Base-by-base conservation (phyloP, 345 rosid genomes). In the Salix brachista region DNA sequence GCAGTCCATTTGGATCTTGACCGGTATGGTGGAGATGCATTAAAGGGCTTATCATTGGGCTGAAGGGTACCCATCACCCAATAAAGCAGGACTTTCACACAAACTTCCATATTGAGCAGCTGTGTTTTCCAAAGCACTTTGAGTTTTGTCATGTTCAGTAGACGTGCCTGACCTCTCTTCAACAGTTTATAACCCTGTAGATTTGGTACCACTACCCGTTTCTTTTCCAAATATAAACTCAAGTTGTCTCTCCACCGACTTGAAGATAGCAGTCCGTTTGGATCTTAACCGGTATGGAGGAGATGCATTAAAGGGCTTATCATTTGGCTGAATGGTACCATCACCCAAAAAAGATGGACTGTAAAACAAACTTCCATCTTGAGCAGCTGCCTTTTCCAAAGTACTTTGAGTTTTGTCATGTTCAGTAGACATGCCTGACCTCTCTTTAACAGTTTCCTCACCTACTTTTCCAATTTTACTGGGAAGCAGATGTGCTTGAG, bases 231-330 rank as follows among this genome's bases (percentile, higher is more conserved):
- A 85, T 46, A 86, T 41, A 73, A 96, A 96, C 77, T 91, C 94
- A 81, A 96, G 96, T 82, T 96, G 99, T 78, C 96, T 89, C 86
- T 90, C 96, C 79, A 88, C 88, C 30, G 97, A 89, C 87, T 92
- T 96, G 78, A 90, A 82, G 80, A 87, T 89, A 48, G 91, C 87
- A 75, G 91, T 88, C 77, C 97, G 80, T 84, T 91, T 93, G 41
- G 96, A 85, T 85, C 89, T 91, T 83, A 96, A 81, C 78, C 96
- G 83, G 80, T 91, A 96, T 0, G 98, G 98, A 71, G 99, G 99
- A 71, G 99, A 96, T 37, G 90, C 86, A 78, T 93, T 90, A 77
- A 87, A 93, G 69, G 89, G 87, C 79, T 80, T 80, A n/a, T 82
- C 82, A 77, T 71, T 85, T 48, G 82, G 80, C 74, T 78, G 85